Conservation (phyloP, 257 asterid species). For the Verbena officinalis region DNA sequence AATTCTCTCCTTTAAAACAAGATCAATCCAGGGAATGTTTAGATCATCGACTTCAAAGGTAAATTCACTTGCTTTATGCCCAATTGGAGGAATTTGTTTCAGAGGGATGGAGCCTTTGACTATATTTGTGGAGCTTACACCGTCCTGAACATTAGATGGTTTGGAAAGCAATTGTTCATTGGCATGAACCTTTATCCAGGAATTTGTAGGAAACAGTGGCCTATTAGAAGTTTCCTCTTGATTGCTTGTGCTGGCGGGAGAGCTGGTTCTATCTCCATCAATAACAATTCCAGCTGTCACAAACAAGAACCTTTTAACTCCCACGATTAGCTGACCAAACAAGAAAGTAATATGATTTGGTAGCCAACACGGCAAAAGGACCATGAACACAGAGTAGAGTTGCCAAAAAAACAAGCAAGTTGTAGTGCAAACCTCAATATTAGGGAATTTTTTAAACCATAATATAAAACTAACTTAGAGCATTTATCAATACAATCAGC, state of each 20-base stretch:
- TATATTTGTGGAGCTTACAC: slow-evolving; percentile 43
- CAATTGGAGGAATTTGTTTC: slow-evolving; percentile 45
- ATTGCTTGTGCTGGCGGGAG: slow-evolving; percentile 52
- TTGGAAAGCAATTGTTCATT: slow-evolving; percentile 53
- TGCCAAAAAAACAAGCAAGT: neutral
- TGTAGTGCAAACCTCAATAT: neutral
- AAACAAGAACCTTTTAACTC: slow-evolving; percentile 17
- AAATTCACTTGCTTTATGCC: slow-evolving; percentile 50
- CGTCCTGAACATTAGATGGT: slow-evolving; percentile 45
- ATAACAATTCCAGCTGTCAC: slow-evolving; percentile 44
- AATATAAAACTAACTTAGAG: neutral
- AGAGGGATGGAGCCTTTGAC: slow-evolving; percentile 40
- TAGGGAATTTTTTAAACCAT: neutral
- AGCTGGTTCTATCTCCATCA: slow-evolving; percentile 53
- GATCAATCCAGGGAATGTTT: slow-evolving; percentile 88
- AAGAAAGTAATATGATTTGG: neutral
- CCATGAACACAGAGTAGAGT: slow-evolving; percentile 10
- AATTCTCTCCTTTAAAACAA: slow-evolving; percentile 77
- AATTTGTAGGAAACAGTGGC: slow-evolving; percentile 50
- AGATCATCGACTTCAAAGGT: slow-evolving; percentile 72
- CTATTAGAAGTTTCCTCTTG: slow-evolving; percentile 44
- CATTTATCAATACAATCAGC: slow-evolving; percentile 5
- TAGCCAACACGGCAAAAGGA: neutral
- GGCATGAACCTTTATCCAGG: slow-evolving; percentile 60
- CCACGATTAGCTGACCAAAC: slow-evolving; percentile 16